Evolutionary conservation across 345 rosid genomes (phyloP).

Genomic region (Ceriops decandra): DNA sequence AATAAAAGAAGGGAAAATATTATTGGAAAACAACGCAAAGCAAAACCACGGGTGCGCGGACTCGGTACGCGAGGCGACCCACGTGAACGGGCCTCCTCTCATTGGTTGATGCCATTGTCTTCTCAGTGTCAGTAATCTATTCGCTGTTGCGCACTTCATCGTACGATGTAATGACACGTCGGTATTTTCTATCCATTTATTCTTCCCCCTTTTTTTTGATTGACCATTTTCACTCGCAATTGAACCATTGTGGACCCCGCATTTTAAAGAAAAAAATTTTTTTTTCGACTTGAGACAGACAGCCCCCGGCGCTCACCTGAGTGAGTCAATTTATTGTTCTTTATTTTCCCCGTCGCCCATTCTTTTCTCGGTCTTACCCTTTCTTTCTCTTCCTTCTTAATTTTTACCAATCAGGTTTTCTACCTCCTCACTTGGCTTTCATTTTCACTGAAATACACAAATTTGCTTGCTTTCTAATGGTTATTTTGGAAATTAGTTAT

Average conservation of each 20-base stretch:
- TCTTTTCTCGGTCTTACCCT: neutral
- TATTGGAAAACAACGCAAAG: too few species aligned
- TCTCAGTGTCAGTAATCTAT: neutral
- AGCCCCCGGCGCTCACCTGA: too few species aligned
- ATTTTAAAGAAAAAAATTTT: too few species aligned
- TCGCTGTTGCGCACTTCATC: constrained; percentile 8
- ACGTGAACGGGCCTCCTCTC: constrained; percentile 9
- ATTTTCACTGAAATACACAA: too few species aligned
- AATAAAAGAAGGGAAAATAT: neutral
- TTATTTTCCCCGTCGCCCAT: neutral
- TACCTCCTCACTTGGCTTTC: too few species aligned
- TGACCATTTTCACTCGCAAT: too few species aligned
- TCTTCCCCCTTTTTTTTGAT: neutral
- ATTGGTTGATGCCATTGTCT: neutral
- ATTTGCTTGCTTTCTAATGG: too few species aligned
- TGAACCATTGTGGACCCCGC: too few species aligned
- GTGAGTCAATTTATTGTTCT: neutral
- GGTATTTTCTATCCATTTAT: neutral
- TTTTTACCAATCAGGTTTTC: constrained; percentile 6
- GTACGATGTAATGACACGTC: constrained; percentile 28
- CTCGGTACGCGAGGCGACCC: constrained; percentile 2
- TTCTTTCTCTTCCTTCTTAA: neutral
- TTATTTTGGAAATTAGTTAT: too few species aligned
- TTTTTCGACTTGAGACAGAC: too few species aligned
- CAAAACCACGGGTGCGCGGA: neutral